Base-by-base conservation (phyloP, 2,329 filamentous ascomycete genomes). In the Aspergillus versicolor region DNA sequence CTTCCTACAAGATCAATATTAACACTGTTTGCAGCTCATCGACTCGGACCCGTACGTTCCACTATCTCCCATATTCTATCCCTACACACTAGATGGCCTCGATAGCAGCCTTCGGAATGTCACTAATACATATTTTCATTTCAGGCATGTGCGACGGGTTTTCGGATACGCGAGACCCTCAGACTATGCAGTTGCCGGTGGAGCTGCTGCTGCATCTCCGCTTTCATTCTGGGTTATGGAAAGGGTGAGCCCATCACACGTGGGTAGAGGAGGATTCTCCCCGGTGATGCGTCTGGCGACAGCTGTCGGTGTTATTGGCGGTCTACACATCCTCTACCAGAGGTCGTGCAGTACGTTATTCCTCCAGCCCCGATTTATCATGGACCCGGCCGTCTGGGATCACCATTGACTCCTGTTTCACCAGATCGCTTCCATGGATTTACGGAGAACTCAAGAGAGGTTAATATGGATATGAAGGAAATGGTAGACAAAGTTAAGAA, bases 401-500 rank as follows among this genome's bases (percentile, higher is more conserved):
- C 40, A 7, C 11, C n/a, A 17, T 21, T 53, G 34, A 42, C 22
- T 21, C 61, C 66, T 9, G 66, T 40, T 46, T 32, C 7, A 49
- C 62, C 70, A 96, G 92, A 93, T 70, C 90, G 94, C 64, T 97
- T 99, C 79, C 97, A 97, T 79, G 94, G 94, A 68, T 91, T 92
- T 77, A 88, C 85, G 47, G 94, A 99, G 77, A 99, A 99, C 79
- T 79, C 88, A 54, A 88, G 94, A 68, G 94, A 99, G 77, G 81
- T 94, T 57, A 89, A 96, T 63, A 88, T 96, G 88, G 94, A 99
- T 74, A 97, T 97, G 92, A 85, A 86, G 63, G 94, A 99, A 78
- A 99, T 99, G 94, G 92, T 97, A 38, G 85, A 87, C 75, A 95
- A 93, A 79, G 92, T 97, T 73, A 99, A 97, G 84, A 85, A 84